phyloP scores from a whole-genome alignment of 2,329 filamentous ascomycete species.

The Ramularia endophylla region DNA sequence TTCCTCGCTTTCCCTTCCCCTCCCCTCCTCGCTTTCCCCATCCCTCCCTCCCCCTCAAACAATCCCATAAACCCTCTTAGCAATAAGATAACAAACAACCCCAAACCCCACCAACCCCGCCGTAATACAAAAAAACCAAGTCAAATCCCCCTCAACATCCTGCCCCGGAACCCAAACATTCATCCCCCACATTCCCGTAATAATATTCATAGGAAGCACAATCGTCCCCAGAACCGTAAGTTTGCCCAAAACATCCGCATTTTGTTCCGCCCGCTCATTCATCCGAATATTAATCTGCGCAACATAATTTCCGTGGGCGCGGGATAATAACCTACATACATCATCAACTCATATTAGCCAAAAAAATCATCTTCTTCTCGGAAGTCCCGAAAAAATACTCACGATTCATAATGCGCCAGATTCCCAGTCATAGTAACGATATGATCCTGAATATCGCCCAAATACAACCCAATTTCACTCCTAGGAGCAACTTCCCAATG shows the following conservation, averaged over 20 bases:
- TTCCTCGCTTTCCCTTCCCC: too few relatives aligned
- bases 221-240: slow-evolving; percentile 95
- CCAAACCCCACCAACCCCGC: slow-evolving; percentile 74
- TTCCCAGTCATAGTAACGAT: slow-evolving; percentile 99
- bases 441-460: slow-evolving; percentile 98
- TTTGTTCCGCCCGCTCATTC: slow-evolving; percentile 96
- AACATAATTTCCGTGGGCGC: slow-evolving; percentile 95
- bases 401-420: slow-evolving; percentile 94
- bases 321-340: slow-evolving; percentile 65
- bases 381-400: too few relatives aligned
- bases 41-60: slow-evolving; percentile 42
- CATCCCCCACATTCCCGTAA: slow-evolving; percentile 98
- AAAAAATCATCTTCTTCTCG: too few relatives aligned
- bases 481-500: slow-evolving; percentile 94
- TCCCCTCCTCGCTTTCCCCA: too few relatives aligned
- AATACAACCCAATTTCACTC: slow-evolving; percentile 93
- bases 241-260: slow-evolving; percentile 88
- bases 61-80: slow-evolving; percentile 78
- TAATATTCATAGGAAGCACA: slow-evolving; percentile 97
- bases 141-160: slow-evolving; percentile 57
- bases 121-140: slow-evolving; percentile 55
- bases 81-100: slow-evolving; percentile 69
- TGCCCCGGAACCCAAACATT: slow-evolving; percentile 83
- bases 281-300: slow-evolving; percentile 98
- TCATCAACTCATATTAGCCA: slow-evolving; percentile 12